Evolutionary conservation across 139 green algal species (phyloP), one percentile per base, ranked within the genome.

Genomic region (Chlamydomonas applanata): DNA sequence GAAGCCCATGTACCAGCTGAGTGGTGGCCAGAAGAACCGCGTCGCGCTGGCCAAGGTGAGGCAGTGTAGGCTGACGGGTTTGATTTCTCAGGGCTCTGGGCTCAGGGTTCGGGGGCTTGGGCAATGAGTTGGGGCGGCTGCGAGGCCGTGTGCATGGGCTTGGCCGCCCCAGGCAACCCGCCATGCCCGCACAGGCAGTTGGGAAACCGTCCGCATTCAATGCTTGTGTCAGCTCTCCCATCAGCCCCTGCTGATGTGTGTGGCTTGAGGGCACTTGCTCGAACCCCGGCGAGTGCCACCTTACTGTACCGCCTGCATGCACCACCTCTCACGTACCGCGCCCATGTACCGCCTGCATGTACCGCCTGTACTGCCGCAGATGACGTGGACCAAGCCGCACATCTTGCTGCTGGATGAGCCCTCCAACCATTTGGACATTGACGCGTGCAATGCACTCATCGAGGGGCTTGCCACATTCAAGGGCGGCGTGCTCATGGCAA

Each of bases 1-100:
- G 64, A 62, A 75, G 85, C 70, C 95, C 13, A 96, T 98, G 79
- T 97, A 97, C 79, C 96, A 92, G 17, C 89, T 99, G 13, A 94
- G 83, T 1, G 95, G 94, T 27, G 91, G 95, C 0, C 95, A 99
- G 84, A 98, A 99, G 87, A 92, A 80, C 59, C 79, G 95, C 14
- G 89, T 98, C 16, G 92, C 93, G 22, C 91, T 98, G 70, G 93
- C 93, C 40, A 94, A 95, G 82, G 81, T 96, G 68, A 22, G 80
- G 3, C 30, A 7, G 33, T 52, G 33, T 32, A 4, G 4, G 5
- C 60, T 62, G 40, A 49, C 40, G 40, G 7, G 1, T n/a, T 56
- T 56, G 46, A 56, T 56, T 14, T 56, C 46, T 14, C 46, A 56
- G 46, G 34, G 66, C 5, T 53, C 20, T 9, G 11, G 36, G 66